These are phyloP conservation scores for Pyrenophora graminea DNA, from an alignment of 2,329 filamentous ascomycete species.

Conservation along the genomic window DNA sequence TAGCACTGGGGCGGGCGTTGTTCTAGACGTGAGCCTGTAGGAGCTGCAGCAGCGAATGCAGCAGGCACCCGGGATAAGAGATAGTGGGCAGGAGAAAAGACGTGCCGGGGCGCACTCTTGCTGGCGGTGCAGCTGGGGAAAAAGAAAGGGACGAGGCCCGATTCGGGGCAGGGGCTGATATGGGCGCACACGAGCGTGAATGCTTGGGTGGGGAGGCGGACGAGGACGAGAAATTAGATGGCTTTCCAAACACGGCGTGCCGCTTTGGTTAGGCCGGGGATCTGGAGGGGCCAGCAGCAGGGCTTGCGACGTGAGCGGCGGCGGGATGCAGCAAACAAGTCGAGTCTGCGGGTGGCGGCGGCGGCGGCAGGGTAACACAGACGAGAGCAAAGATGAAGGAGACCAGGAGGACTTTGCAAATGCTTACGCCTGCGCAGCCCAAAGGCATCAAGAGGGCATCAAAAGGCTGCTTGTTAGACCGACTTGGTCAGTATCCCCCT, in stretches of 20 bases:
- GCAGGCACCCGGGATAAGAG: conserved; percentile 23
- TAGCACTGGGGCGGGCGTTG: conserved; percentile 26
- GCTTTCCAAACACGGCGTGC: conserved; percentile 27
- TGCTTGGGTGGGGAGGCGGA: conserved; percentile 13
- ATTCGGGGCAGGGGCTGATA: conserved; percentile 19
- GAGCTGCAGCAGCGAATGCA: conserved; percentile 34
- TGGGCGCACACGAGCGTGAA: conserved; percentile 18
- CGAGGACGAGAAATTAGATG: conserved; percentile 35
- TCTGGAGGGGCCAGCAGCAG: conserved; percentile 25
- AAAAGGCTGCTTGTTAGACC: conserved; percentile 4
- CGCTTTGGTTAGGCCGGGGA: conserved; percentile 24
- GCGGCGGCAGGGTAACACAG: not conserved
- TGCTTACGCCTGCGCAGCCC: conserved; percentile 18
- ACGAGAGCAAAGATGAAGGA: not conserved
- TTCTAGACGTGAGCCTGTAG: conserved; percentile 30
- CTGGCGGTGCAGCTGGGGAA: conserved; percentile 24
- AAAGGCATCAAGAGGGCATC: conserved; percentile 17
- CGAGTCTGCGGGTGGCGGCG: not conserved
- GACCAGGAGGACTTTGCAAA: conserved; percentile 12
- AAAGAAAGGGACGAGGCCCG: conserved; percentile 18
- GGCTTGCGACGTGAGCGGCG: not conserved
- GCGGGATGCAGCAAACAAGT: not conserved
- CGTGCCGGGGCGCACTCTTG: conserved; percentile 29
- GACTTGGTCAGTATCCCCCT: conserved; percentile 15
- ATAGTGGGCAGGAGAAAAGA: conserved; percentile 29